Evolutionary conservation across 345 rosid genomes (phyloP).

Genomic region (Acer saccharum): DNA sequence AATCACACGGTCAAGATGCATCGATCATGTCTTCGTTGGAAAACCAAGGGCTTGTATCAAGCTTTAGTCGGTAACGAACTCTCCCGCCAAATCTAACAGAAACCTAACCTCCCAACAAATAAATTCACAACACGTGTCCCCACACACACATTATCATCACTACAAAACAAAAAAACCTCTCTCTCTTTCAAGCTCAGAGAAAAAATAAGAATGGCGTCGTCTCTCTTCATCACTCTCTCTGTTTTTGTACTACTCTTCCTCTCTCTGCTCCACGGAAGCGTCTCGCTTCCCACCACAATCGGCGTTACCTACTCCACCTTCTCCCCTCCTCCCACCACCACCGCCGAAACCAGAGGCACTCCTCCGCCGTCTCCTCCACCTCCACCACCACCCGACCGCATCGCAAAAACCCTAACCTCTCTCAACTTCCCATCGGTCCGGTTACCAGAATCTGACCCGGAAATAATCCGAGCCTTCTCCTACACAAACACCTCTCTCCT

Average conservation of each 20-base stretch:
- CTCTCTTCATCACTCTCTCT: conserved; percentile 17
- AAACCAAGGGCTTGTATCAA: no score
- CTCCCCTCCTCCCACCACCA: conserved; percentile 26
- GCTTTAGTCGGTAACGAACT: not conserved
- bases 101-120: not conserved
- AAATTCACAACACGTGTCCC: not conserved
- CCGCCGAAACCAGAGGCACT: conserved; percentile 16
- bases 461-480: conserved; percentile 67
- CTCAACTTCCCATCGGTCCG: conserved; percentile 62
- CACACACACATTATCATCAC: not conserved
- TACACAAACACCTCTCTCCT: conserved; percentile 78
- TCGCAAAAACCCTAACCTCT: conserved; percentile 42
- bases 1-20: no score
- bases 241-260: conserved; percentile 16
- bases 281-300: conserved; percentile 33
- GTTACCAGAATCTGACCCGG: conserved; percentile 59
- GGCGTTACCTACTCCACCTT: conserved; percentile 52
- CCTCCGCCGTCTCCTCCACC: conserved; percentile 21
- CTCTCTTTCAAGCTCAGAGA: not conserved
- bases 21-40: no score
- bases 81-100: conserved; percentile 25
- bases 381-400: conserved; percentile 34
- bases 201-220: conserved; percentile 15
- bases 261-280: conserved; percentile 20
- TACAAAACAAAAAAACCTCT: not conserved